Conservation (phyloP, 1,284 basidiomycete genomes). For the Exobasidium cylindrosporum region DNA sequence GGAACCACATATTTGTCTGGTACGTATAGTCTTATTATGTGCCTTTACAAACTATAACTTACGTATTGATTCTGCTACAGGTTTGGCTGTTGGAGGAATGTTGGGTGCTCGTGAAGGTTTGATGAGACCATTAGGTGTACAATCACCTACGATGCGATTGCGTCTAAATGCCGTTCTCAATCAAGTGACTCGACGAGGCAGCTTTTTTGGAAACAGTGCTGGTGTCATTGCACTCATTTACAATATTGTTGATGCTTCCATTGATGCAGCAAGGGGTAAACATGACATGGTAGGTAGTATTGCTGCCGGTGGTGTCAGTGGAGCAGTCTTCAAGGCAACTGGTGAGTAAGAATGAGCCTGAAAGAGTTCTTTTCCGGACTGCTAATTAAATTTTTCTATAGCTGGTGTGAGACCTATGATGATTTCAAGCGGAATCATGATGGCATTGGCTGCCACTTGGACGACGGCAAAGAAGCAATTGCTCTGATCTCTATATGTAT, state of each 20-base stretch:
- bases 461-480: constrained; percentile 72
- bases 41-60: constrained; percentile 19
- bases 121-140: constrained; percentile 68
- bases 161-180: constrained; percentile 96
- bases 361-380: constrained; percentile 44
- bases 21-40: constrained; percentile 60
- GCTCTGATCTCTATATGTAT: too few species aligned
- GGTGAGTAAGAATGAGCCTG: constrained; percentile 36
- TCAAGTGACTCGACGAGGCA: constrained; percentile 91
- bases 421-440: constrained; percentile 82
- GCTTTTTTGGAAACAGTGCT: constrained; percentile 96
- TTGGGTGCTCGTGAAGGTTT: constrained; percentile 97
- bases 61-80: too few species aligned
- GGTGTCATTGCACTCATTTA: constrained; percentile 97
- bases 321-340: constrained; percentile 74
- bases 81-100: constrained; percentile 84
- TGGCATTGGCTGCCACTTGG: constrained; percentile 83
- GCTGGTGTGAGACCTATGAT: constrained; percentile 86
- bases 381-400: constrained; percentile 55
- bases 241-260: constrained; percentile 90
- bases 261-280: constrained; percentile 82
- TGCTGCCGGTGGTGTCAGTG: constrained; percentile 84
- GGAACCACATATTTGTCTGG: constrained; percentile 97
- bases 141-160: constrained; percentile 63
- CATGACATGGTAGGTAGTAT: constrained; percentile 90